Base-by-base conservation (phyloP, 1,139 yeast species). In the Hyphopichia buzzinii region DNA sequence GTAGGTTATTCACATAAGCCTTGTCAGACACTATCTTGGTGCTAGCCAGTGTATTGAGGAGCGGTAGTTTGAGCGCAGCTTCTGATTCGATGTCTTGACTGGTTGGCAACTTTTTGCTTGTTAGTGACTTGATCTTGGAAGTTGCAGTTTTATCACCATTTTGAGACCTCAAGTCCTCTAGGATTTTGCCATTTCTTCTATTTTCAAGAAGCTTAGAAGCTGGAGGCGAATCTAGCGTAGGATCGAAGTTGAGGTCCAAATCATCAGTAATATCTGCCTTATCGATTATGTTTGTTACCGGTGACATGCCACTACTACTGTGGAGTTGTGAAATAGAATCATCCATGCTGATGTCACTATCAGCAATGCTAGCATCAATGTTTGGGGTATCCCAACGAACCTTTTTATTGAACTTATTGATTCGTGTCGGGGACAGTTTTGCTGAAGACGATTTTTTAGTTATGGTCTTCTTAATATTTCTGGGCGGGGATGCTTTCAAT, bases 321-420 rank as follows among this genome's bases (percentile, higher is more conserved):
- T 48, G 53, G n/a, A 47, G 37, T 8, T 49, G 54, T 13, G 51
- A 39, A 3, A 40, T 24, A 6, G 30, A 48, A 21, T 54, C 61
- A 27, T 53, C 58, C 44, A 54, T 43, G 29, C 67, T 59, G 13
- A 50, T 29, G 41, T 54, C 54, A 37, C 55, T 43, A 38, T 60
- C 65, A 25, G 61, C 56, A 55, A 64, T 56, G 24, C 59, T 57
- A 4, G 52, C 41, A 40, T 67, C 71, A 27, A 42, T 52, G 22
- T 50, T 53, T 6, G 65, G 64, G 2, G 61, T 59, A 41, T 64
- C 69, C 66, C 73, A 66, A 34, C 70, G 62, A 0, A 67, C 72
- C 35, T 59, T 63, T 37, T 63, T 67, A 5, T 46, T 21, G 34
- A 6, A 35, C 34, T 38, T 41, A 43, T 14, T 28, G n/a, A 33